These are phyloP conservation scores for Penicillium polonicum DNA, from an alignment of 2,329 filamentous ascomycete species.

Conservation along the genomic window DNA sequence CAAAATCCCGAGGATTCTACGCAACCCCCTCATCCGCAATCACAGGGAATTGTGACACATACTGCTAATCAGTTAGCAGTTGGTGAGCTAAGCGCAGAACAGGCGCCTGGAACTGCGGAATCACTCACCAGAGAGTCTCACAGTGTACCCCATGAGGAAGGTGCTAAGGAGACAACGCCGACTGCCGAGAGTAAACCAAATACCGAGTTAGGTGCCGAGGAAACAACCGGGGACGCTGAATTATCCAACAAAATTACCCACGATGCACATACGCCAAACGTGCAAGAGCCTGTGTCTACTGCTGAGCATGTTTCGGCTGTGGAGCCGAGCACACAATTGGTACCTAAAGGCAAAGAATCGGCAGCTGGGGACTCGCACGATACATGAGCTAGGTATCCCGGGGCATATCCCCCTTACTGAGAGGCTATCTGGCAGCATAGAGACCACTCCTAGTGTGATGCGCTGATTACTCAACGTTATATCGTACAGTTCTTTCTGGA, in stretches of 20 bases:
- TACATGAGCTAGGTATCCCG: not conserved
- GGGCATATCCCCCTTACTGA: not conserved
- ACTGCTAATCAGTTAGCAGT: not conserved
- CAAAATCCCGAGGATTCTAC: not conserved
- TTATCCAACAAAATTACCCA: not conserved
- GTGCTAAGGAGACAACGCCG: not conserved
- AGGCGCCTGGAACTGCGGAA: not conserved
- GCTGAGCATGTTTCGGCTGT: not conserved
- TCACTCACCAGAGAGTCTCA: not conserved
- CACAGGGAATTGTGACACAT: not conserved
- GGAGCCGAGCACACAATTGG: not conserved
- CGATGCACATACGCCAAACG: not conserved
- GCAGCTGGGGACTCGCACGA: not conserved
- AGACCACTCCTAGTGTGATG: not conserved
- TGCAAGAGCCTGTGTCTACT: not conserved
- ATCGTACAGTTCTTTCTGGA: too few relatives aligned
- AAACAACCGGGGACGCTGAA: not conserved
- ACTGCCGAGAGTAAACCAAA: not conserved
- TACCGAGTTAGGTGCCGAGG: not conserved
- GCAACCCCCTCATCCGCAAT: not conserved
- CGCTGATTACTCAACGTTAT: not conserved
- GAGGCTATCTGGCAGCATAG: not conserved
- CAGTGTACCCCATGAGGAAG: not conserved
- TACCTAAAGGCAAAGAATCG: not conserved
- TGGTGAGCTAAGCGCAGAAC: not conserved